These are phyloP conservation scores for Botryotinia convoluta DNA, from an alignment of 2,329 filamentous ascomycete species.

Conservation along the genomic window DNA sequence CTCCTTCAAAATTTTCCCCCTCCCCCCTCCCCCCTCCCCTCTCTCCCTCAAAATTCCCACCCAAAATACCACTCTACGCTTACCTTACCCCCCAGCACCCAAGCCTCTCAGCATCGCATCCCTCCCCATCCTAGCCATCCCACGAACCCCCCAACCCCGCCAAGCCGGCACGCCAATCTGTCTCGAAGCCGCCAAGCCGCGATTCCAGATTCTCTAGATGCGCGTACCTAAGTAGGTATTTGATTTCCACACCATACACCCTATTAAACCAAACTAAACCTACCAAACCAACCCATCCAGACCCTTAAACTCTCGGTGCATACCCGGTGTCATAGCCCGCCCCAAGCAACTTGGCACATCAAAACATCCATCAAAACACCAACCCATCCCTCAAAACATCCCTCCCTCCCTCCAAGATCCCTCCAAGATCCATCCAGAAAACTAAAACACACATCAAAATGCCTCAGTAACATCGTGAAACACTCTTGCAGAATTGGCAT, in stretches of 20 bases:
- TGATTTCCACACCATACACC: too few relatives aligned
- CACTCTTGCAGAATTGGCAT: constrained; percentile 10
- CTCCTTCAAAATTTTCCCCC: background rate
- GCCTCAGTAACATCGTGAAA: constrained; percentile 9
- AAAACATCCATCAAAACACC: background rate
- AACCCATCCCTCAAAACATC: too few relatives aligned
- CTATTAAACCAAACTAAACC: too few relatives aligned
- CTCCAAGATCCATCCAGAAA: background rate
- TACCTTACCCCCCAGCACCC: background rate
- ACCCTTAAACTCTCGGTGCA: background rate
- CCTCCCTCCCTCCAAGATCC: background rate
- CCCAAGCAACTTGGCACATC: constrained; percentile 16
- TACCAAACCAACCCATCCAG: background rate
- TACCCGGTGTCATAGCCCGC: background rate
- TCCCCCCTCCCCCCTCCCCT: too few relatives aligned
- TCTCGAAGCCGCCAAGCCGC: background rate
- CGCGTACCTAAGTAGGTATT: too few relatives aligned
- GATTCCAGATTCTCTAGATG: background rate
- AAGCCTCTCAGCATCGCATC: background rate
- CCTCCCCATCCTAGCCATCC: too few relatives aligned
- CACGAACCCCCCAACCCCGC: background rate
- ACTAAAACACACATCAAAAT: background rate
- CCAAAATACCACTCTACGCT: background rate
- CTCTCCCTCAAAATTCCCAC: background rate
- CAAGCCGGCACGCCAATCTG: constrained; percentile 6